These are phyloP conservation scores for Amaranthus tricolor DNA, from an alignment of 179 eudicot species.

Conservation along the genomic window DNA sequence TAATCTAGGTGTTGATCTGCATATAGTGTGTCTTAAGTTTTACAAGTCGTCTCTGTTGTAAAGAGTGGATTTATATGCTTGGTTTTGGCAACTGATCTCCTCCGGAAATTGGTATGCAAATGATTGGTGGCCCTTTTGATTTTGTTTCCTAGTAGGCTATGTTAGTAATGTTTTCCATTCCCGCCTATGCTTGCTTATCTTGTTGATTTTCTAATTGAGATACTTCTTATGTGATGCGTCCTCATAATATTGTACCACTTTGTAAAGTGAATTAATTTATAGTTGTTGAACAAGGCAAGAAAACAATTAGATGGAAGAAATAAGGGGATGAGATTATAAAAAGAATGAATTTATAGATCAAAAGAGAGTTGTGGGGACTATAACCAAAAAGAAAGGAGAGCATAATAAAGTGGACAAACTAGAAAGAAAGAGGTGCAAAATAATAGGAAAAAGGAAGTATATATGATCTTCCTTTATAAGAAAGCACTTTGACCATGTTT, in stretches of 20 bases:
- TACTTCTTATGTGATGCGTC: too few species aligned
- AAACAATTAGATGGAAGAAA: too few species aligned
- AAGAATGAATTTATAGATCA: too few species aligned
- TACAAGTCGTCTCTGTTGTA: neutral
- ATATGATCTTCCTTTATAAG: neutral
- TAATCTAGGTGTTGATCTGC: neutral
- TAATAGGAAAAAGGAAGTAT: too few species aligned
- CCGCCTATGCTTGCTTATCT: neutral
- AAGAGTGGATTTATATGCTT: neutral
- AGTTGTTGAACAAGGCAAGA: too few species aligned
- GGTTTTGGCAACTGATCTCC: neutral
- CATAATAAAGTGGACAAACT: too few species aligned
- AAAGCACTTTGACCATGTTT: neutral
- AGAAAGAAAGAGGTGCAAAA: too few species aligned
- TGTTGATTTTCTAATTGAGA: neutral
- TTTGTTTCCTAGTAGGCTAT: neutral
- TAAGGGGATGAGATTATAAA: too few species aligned
- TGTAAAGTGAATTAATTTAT: too few species aligned
- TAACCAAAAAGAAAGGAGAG: too few species aligned
- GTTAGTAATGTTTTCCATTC: neutral
- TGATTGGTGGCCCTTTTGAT: neutral
- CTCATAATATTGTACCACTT: too few species aligned
- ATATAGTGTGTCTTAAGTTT: neutral
- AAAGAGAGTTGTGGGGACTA: too few species aligned
- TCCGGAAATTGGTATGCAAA: neutral